These are phyloP conservation scores for Lachancea sp. DNA, from an alignment of 805 yeast genomes.

Conservation along the genomic window DNA sequence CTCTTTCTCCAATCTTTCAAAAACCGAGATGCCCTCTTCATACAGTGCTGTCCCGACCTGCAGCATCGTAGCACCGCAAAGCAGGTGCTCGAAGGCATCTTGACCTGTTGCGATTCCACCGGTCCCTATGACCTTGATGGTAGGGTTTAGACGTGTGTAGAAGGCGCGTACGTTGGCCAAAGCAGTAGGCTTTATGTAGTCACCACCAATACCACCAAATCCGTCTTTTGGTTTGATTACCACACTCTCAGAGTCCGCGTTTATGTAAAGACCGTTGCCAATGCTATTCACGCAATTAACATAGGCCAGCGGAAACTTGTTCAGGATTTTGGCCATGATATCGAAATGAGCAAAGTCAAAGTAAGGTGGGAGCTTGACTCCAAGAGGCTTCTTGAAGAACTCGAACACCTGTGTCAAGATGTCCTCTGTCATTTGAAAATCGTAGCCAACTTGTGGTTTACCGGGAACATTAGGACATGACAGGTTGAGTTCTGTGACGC, in stretches of 20 bases:
- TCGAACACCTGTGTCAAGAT: conserved; percentile 22
- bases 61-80: conserved; percentile 30
- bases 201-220: conserved; percentile 32
- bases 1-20: conserved; percentile 22
- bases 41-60: conserved; percentile 29
- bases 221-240: conserved; percentile 31
- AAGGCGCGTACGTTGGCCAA: conserved; percentile 31
- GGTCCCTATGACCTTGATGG: conserved; percentile 27
- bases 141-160: conserved; percentile 27
- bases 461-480: conserved; percentile 34
- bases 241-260: conserved; percentile 25
- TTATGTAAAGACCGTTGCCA: conserved; percentile 29
- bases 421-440: conserved; percentile 24
- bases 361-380: conserved; percentile 29
- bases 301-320: conserved; percentile 25
- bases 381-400: conserved; percentile 28
- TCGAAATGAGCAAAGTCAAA: conserved; percentile 32
- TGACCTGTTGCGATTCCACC: conserved; percentile 29
- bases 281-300: conserved; percentile 29
- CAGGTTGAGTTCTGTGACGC: conserved; percentile 26
- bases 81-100: conserved; percentile 29
- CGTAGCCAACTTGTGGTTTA: conserved; percentile 31
- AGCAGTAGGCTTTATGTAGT: conserved; percentile 31
- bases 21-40: conserved; percentile 25
- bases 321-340: conserved; percentile 23